Base-by-base conservation (phyloP, 2,329 filamentous ascomycete genomes). In the Microascus cirrosus region DNA sequence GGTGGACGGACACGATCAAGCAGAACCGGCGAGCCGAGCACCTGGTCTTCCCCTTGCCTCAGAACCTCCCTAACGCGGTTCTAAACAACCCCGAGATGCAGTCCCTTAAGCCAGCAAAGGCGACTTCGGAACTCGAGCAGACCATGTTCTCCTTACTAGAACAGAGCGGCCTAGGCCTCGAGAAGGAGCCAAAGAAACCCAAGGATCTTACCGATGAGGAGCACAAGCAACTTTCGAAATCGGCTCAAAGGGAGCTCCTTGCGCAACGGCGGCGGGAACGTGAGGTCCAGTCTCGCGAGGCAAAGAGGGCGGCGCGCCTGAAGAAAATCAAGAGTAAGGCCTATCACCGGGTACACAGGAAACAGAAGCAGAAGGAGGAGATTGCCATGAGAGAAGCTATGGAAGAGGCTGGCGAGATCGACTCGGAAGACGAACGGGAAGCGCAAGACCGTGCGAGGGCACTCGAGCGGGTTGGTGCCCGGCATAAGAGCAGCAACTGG, bases 311-410 rank as follows among this genome's bases (percentile, higher is more conserved):
- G 8, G 95, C 92, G 73, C 86, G 94, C 25, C 90, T 99, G 73
- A 96, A 96, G 75, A 97, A 97, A 77, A 99, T 99, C 75, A 99
- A 99, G 79, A 95, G 89, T 69, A 99, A 96, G 71, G 83, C 91
- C 0, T 99, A 95, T 69, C 89, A 93, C 58, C 86, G 92, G 52
- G 87, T 97, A 15, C 93, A 97, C 71, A 85, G 93, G 42, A 96
- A 87, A 68, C 89, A 85, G 70, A 65, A 76, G 64, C 71, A 79
- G 63, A 75, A 80, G 58, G 69, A 83, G 60, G 70, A 84, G 69
- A 74, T 77, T 67, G 80, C 78, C 18, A 70, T 74, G 18, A 73
- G 72, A 20, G 78, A 80, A 66, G 78, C 66, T 58, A 77, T 77
- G 71, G 78, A 76, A 20, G 82, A 80, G 55, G 79, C 79, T 12